A percentile compares a stretch with the other conserved stretches of the same genome.
Conservation (phyloP, 2,329 filamentous ascomycete genomes). For the Colletotrichum spinosum region DNA sequence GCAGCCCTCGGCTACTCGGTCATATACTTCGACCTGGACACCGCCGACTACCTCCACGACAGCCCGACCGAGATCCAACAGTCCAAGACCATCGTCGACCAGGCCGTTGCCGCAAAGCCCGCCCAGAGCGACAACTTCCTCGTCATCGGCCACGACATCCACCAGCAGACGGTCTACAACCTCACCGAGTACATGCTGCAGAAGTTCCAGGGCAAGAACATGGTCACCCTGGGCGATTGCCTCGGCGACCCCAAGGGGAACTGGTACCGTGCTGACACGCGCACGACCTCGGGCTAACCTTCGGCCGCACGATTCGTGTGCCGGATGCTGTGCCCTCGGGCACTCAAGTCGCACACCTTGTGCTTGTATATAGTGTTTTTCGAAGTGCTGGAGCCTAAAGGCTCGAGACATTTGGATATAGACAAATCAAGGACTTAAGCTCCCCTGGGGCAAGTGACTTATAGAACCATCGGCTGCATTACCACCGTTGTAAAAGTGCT, state of each 20-base stretch:
- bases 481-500: too few relatives aligned
- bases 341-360: too few relatives aligned
- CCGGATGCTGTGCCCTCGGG: too few relatives aligned
- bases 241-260: slow-evolving; percentile 57
- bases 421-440: too few relatives aligned
- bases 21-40: slow-evolving; percentile 52
- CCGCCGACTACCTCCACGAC: slow-evolving; percentile 49
- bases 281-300: slow-evolving; percentile 22
- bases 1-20: slow-evolving; percentile 49
- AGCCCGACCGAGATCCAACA: slow-evolving; percentile 45
- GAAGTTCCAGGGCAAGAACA: slow-evolving; percentile 51
- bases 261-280: slow-evolving; percentile 56
- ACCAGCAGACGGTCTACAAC: slow-evolving; percentile 53
- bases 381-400: too few relatives aligned
- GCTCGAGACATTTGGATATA: too few relatives aligned
- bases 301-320: background rate
- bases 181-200: slow-evolving; percentile 51
- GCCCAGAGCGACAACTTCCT: slow-evolving; percentile 41
- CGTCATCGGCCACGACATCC: slow-evolving; percentile 54
- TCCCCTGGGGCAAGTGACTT: too few relatives aligned
- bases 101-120: slow-evolving; percentile 44
- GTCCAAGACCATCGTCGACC: slow-evolving; percentile 51
- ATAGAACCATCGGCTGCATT: too few relatives aligned
- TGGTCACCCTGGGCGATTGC: slow-evolving; percentile 63
- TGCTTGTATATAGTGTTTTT: too few relatives aligned